These are phyloP conservation scores for Daldinia decipiens DNA, from an alignment of 495 filamentous ascomycete species.

Conservation along the genomic window DNA sequence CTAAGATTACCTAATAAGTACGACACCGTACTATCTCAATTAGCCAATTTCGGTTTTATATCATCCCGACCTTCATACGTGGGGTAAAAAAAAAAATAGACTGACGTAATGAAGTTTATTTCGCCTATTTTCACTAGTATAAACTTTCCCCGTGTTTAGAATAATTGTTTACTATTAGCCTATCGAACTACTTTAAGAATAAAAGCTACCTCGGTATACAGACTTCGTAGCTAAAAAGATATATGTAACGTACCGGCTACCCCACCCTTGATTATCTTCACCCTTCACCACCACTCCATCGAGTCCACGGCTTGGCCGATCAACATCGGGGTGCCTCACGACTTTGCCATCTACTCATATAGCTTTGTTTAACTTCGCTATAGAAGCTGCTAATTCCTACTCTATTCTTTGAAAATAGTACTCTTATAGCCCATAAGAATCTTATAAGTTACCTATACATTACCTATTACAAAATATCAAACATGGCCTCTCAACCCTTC, in stretches of 20 bases:
- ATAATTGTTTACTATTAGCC: neutral
- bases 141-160: neutral
- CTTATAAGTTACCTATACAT: neutral
- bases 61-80: neutral
- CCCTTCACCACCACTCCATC: neutral
- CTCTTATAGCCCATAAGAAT: no score
- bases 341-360: neutral
- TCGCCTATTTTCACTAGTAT: neutral
- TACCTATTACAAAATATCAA: constrained; percentile 8
- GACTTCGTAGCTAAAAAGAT: neutral
- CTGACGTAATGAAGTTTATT: neutral
- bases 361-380: neutral
- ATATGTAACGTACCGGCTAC: constrained; percentile 1
- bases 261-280: constrained; percentile 1
- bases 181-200: neutral
- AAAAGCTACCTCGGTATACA: neutral
- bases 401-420: no score
- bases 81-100: neutral
- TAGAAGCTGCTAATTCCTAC: neutral
- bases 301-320: neutral
- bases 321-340: neutral
- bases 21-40: neutral
- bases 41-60: constrained; percentile 1
- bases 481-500: constrained; percentile 63
- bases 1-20: neutral